A percentile compares a stretch with the other conserved stretches of the same genome.
These are phyloP conservation scores for Blumeria hordei DNA, from an alignment of 2,329 filamentous ascomycete genomes.

Conservation along the genomic window DNA sequence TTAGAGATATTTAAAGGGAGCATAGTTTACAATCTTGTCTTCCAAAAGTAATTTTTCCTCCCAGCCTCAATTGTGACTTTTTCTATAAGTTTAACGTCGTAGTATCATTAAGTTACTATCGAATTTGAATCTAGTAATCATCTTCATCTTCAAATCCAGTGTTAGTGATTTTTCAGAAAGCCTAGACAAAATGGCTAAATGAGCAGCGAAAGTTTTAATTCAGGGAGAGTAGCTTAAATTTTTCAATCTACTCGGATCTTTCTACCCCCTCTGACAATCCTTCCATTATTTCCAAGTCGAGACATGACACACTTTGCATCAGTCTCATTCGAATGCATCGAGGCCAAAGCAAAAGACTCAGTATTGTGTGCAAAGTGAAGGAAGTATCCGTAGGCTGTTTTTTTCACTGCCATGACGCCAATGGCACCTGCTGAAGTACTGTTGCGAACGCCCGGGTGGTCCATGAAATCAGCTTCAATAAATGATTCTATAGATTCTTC, in stretches of 20 bases:
- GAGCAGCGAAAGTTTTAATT: too few species aligned
- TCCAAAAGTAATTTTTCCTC: too few species aligned
- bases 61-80: too few species aligned
- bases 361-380: conserved; percentile 95
- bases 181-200: too few species aligned
- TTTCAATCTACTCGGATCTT: conserved; percentile 12
- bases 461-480: conserved; percentile 77
- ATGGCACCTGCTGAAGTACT: conserved; percentile 73
- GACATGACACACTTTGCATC: conserved; percentile 74
- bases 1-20: too few species aligned
- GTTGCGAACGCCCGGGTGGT: conserved; percentile 59
- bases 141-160: too few species aligned
- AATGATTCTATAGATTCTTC: conserved; percentile 59
- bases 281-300: conserved; percentile 21
- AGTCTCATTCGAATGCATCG: conserved; percentile 59
- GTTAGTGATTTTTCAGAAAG: too few species aligned
- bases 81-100: too few species aligned
- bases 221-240: too few species aligned
- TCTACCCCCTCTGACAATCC: conserved; percentile 13
- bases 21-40: too few species aligned
- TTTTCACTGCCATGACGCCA: conserved; percentile 77
- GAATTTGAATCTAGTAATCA: too few species aligned
- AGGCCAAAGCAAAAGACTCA: conserved; percentile 65
- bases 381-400: conserved; percentile 48
- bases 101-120: too few species aligned